Base-by-base conservation (phyloP, 805 yeast species). In the Sugiyamaella boreocaroliniensis region DNA sequence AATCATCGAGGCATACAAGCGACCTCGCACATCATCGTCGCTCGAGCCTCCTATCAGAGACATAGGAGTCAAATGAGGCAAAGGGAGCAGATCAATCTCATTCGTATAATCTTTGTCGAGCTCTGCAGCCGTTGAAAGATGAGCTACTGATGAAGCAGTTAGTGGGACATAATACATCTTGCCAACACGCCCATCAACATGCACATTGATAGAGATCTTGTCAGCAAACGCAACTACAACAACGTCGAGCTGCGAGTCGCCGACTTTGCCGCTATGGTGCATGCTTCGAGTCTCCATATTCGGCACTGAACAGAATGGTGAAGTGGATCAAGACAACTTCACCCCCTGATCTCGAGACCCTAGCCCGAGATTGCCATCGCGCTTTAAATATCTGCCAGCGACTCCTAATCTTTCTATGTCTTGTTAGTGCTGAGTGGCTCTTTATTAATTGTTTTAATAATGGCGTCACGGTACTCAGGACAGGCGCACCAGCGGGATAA, bases 401-500 rank as follows among this genome's bases (percentile, higher is more conserved):
- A 7, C 15, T 4, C 10, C 37, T 32, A 14, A 32, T 32, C 43
- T 26, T 12, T 40, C 20, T 9, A 29, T n/a, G 32, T 44, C 14
- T 12, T 43, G 16, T 19, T 12, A 22, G 46, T 16, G 10, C 18
- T n/a, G 11, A 6, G 12, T 11, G n/a, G 18, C 12, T 43, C 51
- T 19, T 47, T 45, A n/a, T 37, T 12, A 32, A 10, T 32, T 32
- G 5, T 32, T 43, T 43, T 10, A 47, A 49, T 12, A 20, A 55
- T 52, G 54, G 47, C 57, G 11, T 52, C 54, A 16, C 37, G 61
- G 45, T 57, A 58, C 43, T 37, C 58, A 29, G 50, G 56, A n/a
- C 61, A 61, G 47, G 58, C 55, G 34, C 70, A 67, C 52, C 69
- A 64, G 49, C 64, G 72, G 15, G 74, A 69, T 49, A 57, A 57